A percentile compares a stretch with the other conserved stretches of the same genome.
These are phyloP conservation scores for Earliella scabrosa DNA, from an alignment of 1,284 basidiomycete species.

Conservation along the genomic window DNA sequence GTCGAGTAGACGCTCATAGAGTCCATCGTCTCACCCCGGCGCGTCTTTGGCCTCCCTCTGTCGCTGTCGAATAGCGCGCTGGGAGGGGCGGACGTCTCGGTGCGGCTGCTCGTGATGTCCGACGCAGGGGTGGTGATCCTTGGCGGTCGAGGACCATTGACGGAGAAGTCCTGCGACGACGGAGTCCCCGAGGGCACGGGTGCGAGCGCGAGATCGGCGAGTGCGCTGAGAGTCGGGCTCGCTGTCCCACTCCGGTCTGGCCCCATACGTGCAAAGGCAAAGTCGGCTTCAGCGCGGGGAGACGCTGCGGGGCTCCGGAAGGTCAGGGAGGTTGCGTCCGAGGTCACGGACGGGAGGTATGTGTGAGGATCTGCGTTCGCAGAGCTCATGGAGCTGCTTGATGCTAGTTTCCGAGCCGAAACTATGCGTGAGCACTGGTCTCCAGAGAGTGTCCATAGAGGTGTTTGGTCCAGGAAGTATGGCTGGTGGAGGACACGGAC, in stretches of 20 bases:
- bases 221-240: neutral
- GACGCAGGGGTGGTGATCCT: slow-evolving; percentile 5
- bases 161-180: neutral
- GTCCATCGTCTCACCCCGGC: slow-evolving; percentile 10
- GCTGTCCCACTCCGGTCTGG: neutral
- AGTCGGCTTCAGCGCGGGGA: neutral
- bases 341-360: neutral
- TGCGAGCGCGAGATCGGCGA: slow-evolving; percentile 8
- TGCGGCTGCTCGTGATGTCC: slow-evolving; percentile 2
- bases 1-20: slow-evolving; percentile 11
- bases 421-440: slow-evolving; percentile 1
- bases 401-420: neutral
- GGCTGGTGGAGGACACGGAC: slow-evolving; percentile 6
- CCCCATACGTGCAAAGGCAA: neutral
- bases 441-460: neutral
- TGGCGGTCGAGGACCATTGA: neutral
- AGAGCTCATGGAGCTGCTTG: neutral
- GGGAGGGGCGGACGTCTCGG: neutral
- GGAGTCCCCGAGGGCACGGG: too few species aligned
- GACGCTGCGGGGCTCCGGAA: neutral
- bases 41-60: too few species aligned
- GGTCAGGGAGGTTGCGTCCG: slow-evolving; percentile 1
- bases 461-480: neutral
- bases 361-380: neutral
- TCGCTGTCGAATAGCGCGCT: slow-evolving; percentile 7